These are phyloP conservation scores for Fusarium acutatum DNA, from an alignment of 2,329 filamentous ascomycete genomes.

Conservation along the genomic window DNA sequence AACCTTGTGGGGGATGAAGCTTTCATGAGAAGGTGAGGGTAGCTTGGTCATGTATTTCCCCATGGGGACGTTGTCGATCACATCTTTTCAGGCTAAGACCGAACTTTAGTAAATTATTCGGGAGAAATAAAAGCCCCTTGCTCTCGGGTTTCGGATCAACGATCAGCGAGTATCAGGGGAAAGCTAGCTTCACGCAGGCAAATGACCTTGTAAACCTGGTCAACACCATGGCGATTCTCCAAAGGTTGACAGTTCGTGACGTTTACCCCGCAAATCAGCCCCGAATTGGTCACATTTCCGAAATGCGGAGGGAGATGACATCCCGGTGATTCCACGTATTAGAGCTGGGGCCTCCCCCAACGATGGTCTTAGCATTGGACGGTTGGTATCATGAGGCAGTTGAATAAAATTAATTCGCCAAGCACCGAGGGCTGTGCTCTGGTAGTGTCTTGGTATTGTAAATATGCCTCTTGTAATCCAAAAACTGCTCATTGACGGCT, in stretches of 20 bases:
- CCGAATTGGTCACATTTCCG: slow-evolving; percentile 19
- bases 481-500: slow-evolving; percentile 33
- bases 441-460: slow-evolving; percentile 10
- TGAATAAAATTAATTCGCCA: neutral
- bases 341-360: neutral
- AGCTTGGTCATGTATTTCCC: slow-evolving; percentile 30
- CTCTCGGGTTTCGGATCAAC: slow-evolving; percentile 35
- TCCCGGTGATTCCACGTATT: slow-evolving; percentile 36
- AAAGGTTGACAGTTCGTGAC: neutral
- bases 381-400: neutral
- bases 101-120: slow-evolving; percentile 19
- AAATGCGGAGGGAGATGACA: slow-evolving; percentile 18
- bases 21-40: slow-evolving; percentile 14
- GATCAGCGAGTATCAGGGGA: slow-evolving; percentile 27
- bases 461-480: slow-evolving; percentile 3
- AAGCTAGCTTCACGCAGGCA: neutral
- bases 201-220: slow-evolving; percentile 13
- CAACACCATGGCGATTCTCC: slow-evolving; percentile 4
- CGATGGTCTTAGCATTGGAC: neutral
- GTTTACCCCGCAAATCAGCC: slow-evolving; percentile 25
- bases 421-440: neutral
- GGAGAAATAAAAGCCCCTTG: neutral
- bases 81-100: slow-evolving; percentile 26
- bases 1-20: slow-evolving; percentile 34
- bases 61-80: slow-evolving; percentile 38